phyloP scores from a whole-genome alignment of 2,329 filamentous ascomycete species.

The Penicillium vulpinum region DNA sequence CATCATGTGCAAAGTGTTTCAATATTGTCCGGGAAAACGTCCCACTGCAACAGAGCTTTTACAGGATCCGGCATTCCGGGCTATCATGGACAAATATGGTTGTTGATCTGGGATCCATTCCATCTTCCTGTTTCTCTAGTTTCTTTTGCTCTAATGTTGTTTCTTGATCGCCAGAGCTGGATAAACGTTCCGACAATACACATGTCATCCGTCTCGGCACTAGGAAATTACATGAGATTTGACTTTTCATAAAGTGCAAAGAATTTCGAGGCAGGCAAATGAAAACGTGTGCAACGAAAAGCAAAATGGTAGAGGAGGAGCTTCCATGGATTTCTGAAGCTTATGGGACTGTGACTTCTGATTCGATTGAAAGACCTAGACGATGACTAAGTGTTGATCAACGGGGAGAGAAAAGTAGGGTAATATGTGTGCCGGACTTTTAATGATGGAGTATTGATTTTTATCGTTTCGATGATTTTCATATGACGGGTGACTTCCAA shows the following conservation, averaged over 20 bases:
- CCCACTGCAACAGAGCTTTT: conserved; percentile 28
- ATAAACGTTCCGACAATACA: neutral
- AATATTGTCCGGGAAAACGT: conserved; percentile 22
- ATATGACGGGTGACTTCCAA: neutral
- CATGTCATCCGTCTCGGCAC: neutral
- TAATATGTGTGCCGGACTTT: neutral
- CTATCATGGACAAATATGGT: conserved; percentile 29
- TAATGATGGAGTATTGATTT: no score
- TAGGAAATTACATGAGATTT: neutral
- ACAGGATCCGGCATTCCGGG: conserved; percentile 27
- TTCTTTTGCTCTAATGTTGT: neutral
- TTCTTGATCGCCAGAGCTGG: neutral
- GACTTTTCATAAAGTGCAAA: neutral
- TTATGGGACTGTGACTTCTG: no score
- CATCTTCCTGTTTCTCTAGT: neutral
- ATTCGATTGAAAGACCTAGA: no score
- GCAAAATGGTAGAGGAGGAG: neutral
- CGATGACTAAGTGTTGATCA: no score
- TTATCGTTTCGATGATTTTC: neutral
- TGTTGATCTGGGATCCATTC: conserved; percentile 14
- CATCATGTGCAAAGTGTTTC: conserved; percentile 26
- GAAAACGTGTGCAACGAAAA: neutral
- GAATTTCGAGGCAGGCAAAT: neutral
- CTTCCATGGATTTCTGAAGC: neutral
- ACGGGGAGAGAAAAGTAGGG: neutral